Percentiles rank a stretch among this genome's conserved stretches.
Conservation (phyloP, 805 yeast species). For the Pichia eremophila region DNA sequence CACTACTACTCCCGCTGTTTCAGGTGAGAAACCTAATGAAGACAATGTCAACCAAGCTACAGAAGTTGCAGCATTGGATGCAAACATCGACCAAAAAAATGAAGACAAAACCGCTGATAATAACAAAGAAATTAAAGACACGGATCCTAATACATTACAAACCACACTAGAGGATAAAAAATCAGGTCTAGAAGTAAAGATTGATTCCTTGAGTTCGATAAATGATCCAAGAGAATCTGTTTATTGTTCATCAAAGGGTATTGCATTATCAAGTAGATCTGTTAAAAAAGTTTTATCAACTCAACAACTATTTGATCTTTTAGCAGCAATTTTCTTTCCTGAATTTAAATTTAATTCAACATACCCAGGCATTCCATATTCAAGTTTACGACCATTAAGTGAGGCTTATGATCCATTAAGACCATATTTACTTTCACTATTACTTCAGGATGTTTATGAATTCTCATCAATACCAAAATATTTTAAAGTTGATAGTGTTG, state of each 20-base stretch:
- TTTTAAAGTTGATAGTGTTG: conserved; percentile 15
- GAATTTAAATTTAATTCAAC: conserved; percentile 5
- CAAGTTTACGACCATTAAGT: conserved; percentile 4
- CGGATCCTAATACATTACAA: neutral
- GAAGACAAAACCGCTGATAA: too few species aligned
- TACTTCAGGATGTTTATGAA: conserved; percentile 13
- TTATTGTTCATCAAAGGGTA: conserved; percentile 8
- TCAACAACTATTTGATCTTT: conserved; percentile 10
- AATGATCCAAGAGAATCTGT: conserved; percentile 4
- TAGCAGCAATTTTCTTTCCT: conserved; percentile 14
- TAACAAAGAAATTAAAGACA: neutral
- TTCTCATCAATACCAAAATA: conserved; percentile 15
- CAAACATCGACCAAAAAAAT: too few species aligned
- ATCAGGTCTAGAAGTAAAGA: too few species aligned
- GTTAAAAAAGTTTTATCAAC: conserved; percentile 11
- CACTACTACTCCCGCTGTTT: too few species aligned
- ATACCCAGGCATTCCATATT: conserved; percentile 1
- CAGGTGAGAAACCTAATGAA: too few species aligned
- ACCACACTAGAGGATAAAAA: too few species aligned
- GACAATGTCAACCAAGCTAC: too few species aligned
- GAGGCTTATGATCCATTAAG: conserved; percentile 14
- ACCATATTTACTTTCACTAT: conserved; percentile 14
- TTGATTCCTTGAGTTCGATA: too few species aligned
- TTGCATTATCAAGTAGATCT: conserved; percentile 6
- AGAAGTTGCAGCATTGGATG: too few species aligned